A percentile compares a stretch with the other conserved stretches of the same genome.
These are phyloP conservation scores for Xanthoparmelia taractica DNA, from an alignment of 495 filamentous ascomycete genomes.

Conservation along the genomic window DNA sequence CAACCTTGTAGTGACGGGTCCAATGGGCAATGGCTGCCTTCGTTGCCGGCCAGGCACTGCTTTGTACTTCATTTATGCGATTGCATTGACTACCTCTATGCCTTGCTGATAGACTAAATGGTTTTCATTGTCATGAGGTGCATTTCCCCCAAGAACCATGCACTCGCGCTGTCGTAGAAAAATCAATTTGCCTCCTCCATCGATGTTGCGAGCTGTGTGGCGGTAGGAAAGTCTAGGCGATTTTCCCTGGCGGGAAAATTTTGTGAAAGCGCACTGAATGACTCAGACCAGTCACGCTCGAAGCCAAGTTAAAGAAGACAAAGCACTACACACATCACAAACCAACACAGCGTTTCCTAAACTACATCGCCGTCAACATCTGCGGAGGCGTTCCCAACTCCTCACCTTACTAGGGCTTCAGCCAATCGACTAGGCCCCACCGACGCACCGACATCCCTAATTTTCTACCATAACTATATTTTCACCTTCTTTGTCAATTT, in stretches of 20 bases:
- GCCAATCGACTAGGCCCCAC: constrained; percentile 27
- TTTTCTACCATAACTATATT: neutral
- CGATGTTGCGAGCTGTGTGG: neutral
- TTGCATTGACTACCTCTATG: neutral
- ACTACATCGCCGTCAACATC: neutral
- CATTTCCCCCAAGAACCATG: neutral
- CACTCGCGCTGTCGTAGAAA: neutral
- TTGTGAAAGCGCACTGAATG: neutral
- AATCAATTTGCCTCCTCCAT: neutral
- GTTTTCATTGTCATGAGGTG: too few relatives aligned
- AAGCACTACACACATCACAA: neutral
- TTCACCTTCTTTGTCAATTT: constrained; percentile 23
- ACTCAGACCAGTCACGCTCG: neutral
- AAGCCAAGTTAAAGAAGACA: neutral
- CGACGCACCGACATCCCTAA: constrained; percentile 29
- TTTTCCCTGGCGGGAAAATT: neutral
- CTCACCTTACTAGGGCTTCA: constrained; percentile 2
- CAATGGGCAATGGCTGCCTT: too few relatives aligned
- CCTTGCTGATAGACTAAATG: neutral
- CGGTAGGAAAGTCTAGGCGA: neutral
- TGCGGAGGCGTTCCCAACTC: neutral
- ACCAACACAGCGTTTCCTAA: neutral
- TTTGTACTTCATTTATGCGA: too few relatives aligned
- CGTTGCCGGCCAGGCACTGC: too few relatives aligned
- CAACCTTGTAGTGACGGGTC: too few relatives aligned